Evolutionary conservation across 345 rosid species (phyloP).

Genomic region (Eucalyptus cladocalyx): DNA sequence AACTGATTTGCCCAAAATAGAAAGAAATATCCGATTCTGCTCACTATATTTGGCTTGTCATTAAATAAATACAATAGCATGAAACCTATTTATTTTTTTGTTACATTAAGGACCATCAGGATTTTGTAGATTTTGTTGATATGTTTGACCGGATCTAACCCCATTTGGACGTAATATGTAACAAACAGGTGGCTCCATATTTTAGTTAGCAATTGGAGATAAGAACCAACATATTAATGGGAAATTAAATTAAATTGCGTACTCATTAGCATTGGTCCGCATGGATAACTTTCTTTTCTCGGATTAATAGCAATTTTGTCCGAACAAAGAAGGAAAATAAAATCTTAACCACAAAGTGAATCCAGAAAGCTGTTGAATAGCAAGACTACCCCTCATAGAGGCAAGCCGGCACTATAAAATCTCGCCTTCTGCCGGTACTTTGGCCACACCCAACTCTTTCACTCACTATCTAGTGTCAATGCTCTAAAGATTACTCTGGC

Average conservation of each 20-base stretch:
- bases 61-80: background rate
- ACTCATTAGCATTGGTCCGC: no score
- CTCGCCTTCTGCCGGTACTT: background rate
- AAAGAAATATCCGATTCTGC: background rate
- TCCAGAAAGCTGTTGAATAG: background rate
- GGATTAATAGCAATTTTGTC: background rate
- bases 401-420: background rate
- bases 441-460: background rate
- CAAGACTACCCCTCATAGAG: background rate
- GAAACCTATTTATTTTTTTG: background rate
- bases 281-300: background rate
- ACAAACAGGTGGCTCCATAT: no score
- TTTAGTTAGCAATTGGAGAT: no score
- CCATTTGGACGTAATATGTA: no score
- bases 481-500: no score
- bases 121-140: no score
- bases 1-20: background rate
- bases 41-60: background rate
- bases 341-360: background rate
- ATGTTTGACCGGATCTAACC: no score
- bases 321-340: background rate
- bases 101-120: no score
- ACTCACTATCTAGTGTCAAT: background rate
- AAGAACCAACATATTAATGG: no score
- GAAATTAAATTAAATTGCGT: no score